Evolutionary conservation across 192 early-diverging fungal genomes (phyloP).

Genomic region (Entophlyctis luteolus): DNA sequence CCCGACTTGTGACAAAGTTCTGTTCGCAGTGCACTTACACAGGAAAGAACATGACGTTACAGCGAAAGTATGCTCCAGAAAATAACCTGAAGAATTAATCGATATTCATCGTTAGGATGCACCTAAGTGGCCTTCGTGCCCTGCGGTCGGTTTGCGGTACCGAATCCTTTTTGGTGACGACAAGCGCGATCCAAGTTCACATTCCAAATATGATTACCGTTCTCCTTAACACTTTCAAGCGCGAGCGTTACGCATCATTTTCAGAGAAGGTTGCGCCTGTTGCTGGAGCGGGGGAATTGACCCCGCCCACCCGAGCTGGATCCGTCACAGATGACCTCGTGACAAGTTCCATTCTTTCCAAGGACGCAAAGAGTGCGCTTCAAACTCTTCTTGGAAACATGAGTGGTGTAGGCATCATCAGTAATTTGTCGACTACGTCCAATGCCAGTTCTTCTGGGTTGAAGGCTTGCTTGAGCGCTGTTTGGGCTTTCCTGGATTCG

Average conservation of each 20-base stretch:
- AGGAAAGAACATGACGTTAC: constrained; percentile 7
- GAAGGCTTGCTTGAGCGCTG: background rate
- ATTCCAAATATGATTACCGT: constrained; percentile 34
- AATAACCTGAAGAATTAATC: too few relatives aligned
- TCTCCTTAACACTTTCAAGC: too few relatives aligned
- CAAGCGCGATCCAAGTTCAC: constrained; percentile 24
- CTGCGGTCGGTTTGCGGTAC: constrained; percentile 25
- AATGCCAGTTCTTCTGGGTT: background rate
- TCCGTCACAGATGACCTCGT: constrained; percentile 37
- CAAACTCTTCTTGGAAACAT: background rate
- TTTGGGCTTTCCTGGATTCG: constrained; percentile 25
- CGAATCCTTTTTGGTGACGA: constrained; percentile 27
- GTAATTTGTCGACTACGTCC: background rate
- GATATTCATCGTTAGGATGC: constrained; percentile 21
- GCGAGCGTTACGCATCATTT: too few relatives aligned
- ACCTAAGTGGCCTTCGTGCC: constrained; percentile 39
- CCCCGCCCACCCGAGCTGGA: constrained; percentile 7
- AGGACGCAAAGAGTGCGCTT: too few relatives aligned
- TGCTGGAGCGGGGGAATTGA: too few relatives aligned
- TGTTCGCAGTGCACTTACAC: constrained; percentile 19
- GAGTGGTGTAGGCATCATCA: background rate
- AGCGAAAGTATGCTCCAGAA: constrained; percentile 36
- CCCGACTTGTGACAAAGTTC: constrained; percentile 33
- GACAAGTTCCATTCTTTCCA: constrained; percentile 24
- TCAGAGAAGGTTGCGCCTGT: too few relatives aligned